Evolutionary conservation across 768 basidiomycete genomes (phyloP), one percentile per base, ranked within the genome.

Genomic region (Rhodotorula diobovata): DNA sequence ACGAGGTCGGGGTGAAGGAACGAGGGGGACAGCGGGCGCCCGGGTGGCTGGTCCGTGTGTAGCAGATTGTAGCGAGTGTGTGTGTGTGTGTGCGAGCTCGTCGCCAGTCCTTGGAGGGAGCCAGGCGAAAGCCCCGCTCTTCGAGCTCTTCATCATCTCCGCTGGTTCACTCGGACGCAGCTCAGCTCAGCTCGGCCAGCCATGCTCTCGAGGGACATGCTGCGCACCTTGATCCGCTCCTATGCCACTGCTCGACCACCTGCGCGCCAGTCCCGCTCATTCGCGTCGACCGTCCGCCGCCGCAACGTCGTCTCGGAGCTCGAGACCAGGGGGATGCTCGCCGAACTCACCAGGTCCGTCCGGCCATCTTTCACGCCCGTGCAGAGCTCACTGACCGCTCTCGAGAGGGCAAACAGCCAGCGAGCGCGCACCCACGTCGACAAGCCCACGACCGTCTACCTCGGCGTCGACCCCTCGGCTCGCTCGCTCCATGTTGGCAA

Each of bases 391-490:
- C 37, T 39, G 23, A 39, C 21, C 56, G 30, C 34, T 11, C 12
- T 43, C 39, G 14, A 12, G 18, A 6, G 20, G 4, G 4, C 35
- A 37, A n/a, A n/a, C 60, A 81, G 80, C 61, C 78, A 77, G 10
- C 66, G 74, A 15, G 63, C 79, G 0, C 70, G 75, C 1, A 51
- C 72, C 20, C 77, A 79, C 61, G 76, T 81, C 32, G 61, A 74
- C 7, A 21, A 53, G 21, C 80, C 79, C 1, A 78, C 76, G 25
- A 85, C 85, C 0, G 84, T 91, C 28, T 99, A 99, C 79, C 84
- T 87, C 9, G 96, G 96, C 46, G 85, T 98, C 53, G 96, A 99
- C 79, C 96, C 96, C 23, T 93, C 95, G 4, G 93, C 93, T 9
- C 83, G 81, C 35, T 89, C 92, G 2, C 83, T 99, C 28, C 96